phyloP scores from a whole-genome alignment of 805 yeast genomes.

The Millerago galiae region DNA sequence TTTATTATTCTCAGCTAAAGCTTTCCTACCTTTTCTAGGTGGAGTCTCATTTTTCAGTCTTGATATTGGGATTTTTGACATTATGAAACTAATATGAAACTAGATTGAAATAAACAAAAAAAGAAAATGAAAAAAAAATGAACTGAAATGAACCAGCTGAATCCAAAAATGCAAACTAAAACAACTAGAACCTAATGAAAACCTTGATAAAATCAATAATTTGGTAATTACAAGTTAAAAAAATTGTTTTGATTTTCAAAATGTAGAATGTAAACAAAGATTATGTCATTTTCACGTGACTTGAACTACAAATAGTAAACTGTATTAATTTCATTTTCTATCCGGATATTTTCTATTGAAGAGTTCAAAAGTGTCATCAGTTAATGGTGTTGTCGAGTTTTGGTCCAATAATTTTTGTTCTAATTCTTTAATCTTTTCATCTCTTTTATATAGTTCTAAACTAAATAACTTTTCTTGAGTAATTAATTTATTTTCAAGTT shows the following conservation, averaged over 20 bases:
- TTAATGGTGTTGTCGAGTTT: conserved; percentile 1
- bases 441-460: conserved; percentile 20
- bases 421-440: conserved; percentile 25
- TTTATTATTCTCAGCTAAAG: conserved; percentile 14
- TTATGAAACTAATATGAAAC: conserved; percentile 1
- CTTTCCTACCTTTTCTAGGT: conserved; percentile 20
- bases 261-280: background rate
- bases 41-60: conserved; percentile 14
- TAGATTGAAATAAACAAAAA: background rate
- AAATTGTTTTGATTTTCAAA: background rate
- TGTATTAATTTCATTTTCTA: background rate
- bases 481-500: conserved; percentile 20
- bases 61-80: conserved; percentile 10
- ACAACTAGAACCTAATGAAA: too few relatives aligned
- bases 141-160: background rate
- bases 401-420: conserved; percentile 16
- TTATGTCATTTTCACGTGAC: background rate
- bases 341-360: conserved; percentile 5
- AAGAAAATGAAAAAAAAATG: background rate
- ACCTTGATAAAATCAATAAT: too few relatives aligned
- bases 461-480: conserved; percentile 20
- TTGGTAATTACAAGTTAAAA: background rate
- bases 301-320: background rate
- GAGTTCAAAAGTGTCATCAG: conserved; percentile 6
- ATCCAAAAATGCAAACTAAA: too few relatives aligned